Evolutionary conservation across 2,329 filamentous ascomycete species (phyloP), one percentile per base, ranked within the genome.

Genomic region (Botrytis aclada): DNA sequence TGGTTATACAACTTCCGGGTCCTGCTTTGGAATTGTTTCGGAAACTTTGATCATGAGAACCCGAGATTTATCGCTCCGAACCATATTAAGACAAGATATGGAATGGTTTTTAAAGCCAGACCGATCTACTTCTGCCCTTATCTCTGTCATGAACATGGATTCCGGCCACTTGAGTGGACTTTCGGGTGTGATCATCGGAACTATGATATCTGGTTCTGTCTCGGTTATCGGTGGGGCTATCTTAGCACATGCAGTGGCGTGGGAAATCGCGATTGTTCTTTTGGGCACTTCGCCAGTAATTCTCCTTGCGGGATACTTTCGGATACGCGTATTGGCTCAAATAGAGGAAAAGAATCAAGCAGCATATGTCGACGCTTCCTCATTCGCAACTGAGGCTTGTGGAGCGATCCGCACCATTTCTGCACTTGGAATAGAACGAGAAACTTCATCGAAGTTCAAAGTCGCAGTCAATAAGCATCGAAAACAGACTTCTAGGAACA

Each of bases 201-300:
- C 89, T 0, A 82, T 92, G 32, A 88, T 93, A 73, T 89, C 90
- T 0, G 90, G 92, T 34, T 76, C 87, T 4, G 86, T 93, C 75
- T 93, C 92, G 80, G 88, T 93, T 41, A 75, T 93, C 25, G 47
- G 47, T 54, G 47, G 47, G 47, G 25, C 47, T 16, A 54, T 54
- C 25, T 54, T 54, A 88, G 87, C 90, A 92, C 75, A 88, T 93
- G 47, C 47, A 62, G 84, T 94, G 64, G 90, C 90, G 4, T 94
- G 92, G 92, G 91, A 89, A 78, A 93, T 94, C 74, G 91, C 91
- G 0, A 82, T 94, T 22, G 92, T 94, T 5, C 91, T 90, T 71
- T 84, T 94, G 9, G 86, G 91, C 0, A 85, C 88, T 14, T 88
- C 94, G 0, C 92, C 92, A 0, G 82, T 94, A 16, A 86, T 93